Base-by-base conservation (phyloP, 164 flowering plant genomes). In the Aristolochia contorta region DNA sequence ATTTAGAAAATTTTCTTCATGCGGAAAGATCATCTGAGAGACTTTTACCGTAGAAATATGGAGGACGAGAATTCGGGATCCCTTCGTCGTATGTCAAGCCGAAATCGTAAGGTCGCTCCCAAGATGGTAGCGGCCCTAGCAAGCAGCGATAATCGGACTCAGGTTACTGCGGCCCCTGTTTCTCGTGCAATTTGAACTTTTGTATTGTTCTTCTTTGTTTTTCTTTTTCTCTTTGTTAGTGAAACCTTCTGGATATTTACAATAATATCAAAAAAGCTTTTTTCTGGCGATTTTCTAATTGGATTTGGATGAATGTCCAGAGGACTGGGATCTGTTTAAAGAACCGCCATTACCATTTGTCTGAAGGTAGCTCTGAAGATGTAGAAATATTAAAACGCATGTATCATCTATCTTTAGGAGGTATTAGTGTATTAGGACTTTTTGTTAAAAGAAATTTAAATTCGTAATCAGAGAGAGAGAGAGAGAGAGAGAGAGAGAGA, bases 51-150 rank as follows among this genome's bases (percentile, higher is more conserved):
- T 7, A 37, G 43, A 8, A 37, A 22, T 9, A 65, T 72, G 77
- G 62, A 71, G 45, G 73, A 81, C 9, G 83, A 77, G 13, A 56
- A 16, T 52, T 49, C 84, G 8, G 79, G 72, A 62, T 67, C 75
- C 3, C 19, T 60, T 22, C 89, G 96, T 12, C 80, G 96, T 4
- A 79, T 76, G 75, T 88, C 97, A 10, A 80, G 77, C 59, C 76
- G 94, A 32, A 80, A 83, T 22, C 84, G 92, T 1, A 85, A 82
- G 64, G 82, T 88, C 12, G 96, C 97, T 54, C 33, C 93, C 0
- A 91, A 78, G 61, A 86, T 88, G 96, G 85, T 72, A n/a, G 94
- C 96, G 2, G 97, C 97, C 5, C 92, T 88, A 54, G 83, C 86
- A 16, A 91, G 94, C 72, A 70, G 68, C 33, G 97, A 88, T 66